phyloP scores from a whole-genome alignment of 768 basidiomycete species.

The Leccinum olivaceopallidum region DNA sequence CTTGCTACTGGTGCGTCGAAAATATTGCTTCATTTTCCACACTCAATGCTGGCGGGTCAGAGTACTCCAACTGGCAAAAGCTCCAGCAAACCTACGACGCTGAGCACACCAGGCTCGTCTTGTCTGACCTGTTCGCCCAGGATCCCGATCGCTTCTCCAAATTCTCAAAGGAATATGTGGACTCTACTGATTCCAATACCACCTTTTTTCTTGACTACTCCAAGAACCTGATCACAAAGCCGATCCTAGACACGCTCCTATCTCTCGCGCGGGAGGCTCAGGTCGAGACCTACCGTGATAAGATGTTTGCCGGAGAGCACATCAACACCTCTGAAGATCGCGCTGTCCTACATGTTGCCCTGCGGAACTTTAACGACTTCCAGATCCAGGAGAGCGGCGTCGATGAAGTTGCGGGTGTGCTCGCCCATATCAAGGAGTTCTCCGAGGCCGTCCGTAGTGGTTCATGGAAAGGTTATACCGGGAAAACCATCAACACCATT shows the following conservation, averaged over 20 bases:
- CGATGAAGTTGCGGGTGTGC: constrained; percentile 78
- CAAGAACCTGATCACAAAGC: constrained; percentile 91
- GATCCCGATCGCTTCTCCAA: constrained; percentile 86
- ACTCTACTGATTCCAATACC: constrained; percentile 61
- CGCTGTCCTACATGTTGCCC: constrained; percentile 92
- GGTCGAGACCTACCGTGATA: constrained; percentile 82
- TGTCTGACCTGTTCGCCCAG: constrained; percentile 90
- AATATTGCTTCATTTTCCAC: not conserved
- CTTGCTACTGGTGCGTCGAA: constrained; percentile 53
- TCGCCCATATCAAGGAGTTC: constrained; percentile 92
- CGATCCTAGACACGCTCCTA: constrained; percentile 77
- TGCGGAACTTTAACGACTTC: constrained; percentile 79
- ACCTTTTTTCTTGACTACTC: constrained; percentile 95
- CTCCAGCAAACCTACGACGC: constrained; percentile 82
- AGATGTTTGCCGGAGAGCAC: constrained; percentile 94
- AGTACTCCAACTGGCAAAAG: constrained; percentile 88
- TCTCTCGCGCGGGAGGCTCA: constrained; percentile 81
- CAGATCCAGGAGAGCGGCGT: constrained; percentile 79
- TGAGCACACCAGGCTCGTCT: constrained; percentile 69
- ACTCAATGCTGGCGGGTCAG: constrained; percentile 40
- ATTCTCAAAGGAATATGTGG: constrained; percentile 77
- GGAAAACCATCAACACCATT: constrained; percentile 90
- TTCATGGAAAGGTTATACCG: constrained; percentile 95
- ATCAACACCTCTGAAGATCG: constrained; percentile 99
- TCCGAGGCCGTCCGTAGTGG: constrained; percentile 82